Evolutionary conservation across 208 protist genomes (phyloP), one percentile per base, ranked within the genome.

Genomic region (Leishmania guyanensis): DNA sequence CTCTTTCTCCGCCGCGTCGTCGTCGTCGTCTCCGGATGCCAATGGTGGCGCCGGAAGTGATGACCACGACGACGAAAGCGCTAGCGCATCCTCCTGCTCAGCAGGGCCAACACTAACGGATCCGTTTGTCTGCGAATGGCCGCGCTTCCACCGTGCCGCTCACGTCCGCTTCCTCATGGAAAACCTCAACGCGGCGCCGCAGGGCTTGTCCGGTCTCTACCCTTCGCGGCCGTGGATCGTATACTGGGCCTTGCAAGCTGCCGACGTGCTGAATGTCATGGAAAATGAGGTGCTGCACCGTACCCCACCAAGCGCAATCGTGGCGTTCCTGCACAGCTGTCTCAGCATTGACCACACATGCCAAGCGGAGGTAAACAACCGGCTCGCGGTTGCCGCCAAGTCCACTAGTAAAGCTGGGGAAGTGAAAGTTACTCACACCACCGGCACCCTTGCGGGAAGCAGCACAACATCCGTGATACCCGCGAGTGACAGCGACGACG

Each of bases 231-330:
- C 92, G 77, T 97, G 94, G 93, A 70, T 97, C 43, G 87, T 87
- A 1, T 97, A 94, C 86, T 97, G 92, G 93, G 75, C 86, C 10
- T 78, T 96, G 77, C 92, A 97, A 68, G 90, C 91, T 5, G 94
- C 91, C 10, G 90, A 95, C 72, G 53, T 94, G n/a, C 87, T 97
- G n/a, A 91, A 84, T 53, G 75, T 89, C 62, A 88, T 86, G 22
- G 81, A 86, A 26, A 64, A 81, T 1, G 74, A 90, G 48, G 79
- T 97, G 3, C 88, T 88, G 53, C 69, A 86, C 33, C 65, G 46
- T n/a, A 83, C 89, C 8, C 84, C 90, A 3, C 77, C 82, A 2
- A 79, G 86, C 9, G 92, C 69, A 53, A 72, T 97, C 16, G 84
- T 84, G 16, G 80, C 84, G 51, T 94, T 92, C 73, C 70, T 95